Base-by-base conservation (phyloP, 495 filamentous ascomycete genomes). In the Poronia punctata region DNA sequence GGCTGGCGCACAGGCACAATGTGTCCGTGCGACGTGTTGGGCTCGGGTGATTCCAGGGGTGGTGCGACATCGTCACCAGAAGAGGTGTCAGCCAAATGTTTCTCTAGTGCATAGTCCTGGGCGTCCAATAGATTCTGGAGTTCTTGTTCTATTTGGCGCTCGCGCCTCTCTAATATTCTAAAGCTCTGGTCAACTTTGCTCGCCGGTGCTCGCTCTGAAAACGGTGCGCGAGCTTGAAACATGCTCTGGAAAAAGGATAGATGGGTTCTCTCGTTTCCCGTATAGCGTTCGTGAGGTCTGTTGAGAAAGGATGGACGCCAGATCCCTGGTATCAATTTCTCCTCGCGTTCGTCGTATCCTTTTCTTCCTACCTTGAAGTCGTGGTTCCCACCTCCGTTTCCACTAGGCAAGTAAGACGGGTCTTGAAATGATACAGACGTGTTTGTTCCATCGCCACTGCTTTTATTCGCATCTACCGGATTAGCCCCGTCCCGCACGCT, bases 71-170 rank as follows among this genome's bases (percentile, higher is more conserved):
- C 38, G 45, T 49, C 12, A 48, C 59, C 39, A 45, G 48, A 21
- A 38, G 29, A 10, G 7, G 33, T 43, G 32, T 33, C 39, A 4
- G 25, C 40, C 24, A 59, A 37, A 14, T 59, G 64, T 64, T 16
- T 76, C 71, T 52, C 64, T 25, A 95, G 69, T 18, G 86, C 86
- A 25, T 81, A 75, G 31, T 82, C 81, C 62, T 97, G 90, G 0
- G 84, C 83, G 64, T 97, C 88, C 19, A 97, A 75, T 4, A 95
- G 63, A 18, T 65, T 55, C 59, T 97, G 90, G 4, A 97, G 71
- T 32, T 88, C 79, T 24, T 68, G 69, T 45, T 95, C 80, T 12
- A 95, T 77, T 36, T 76, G 64, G 17, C 57, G 67, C 43, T 82
- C 75, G 38, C 70, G 73, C 31, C 74, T 56, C 25, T 72, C 64